Conservation (phyloP, 148 eudicot species). For the Suaeda aralocaspica region DNA sequence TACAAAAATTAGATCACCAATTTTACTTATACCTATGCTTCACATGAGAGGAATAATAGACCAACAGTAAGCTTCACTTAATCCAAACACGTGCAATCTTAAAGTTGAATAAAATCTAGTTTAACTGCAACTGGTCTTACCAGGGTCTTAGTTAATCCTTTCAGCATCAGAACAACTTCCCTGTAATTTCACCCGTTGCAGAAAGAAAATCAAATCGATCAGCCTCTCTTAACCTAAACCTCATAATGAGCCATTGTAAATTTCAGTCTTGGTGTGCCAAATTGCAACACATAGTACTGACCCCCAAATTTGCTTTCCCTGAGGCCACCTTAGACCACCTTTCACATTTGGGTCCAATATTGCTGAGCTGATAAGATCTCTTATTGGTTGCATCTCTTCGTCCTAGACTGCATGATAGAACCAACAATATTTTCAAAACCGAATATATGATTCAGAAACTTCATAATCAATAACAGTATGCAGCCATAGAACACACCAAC, state of each 20-base stretch:
- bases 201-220: slow-evolving; percentile 25
- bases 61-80: background rate
- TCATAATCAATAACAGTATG: background rate
- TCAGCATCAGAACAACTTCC: slow-evolving; percentile 22
- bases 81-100: background rate
- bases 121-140: slow-evolving; percentile 12
- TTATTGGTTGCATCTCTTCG: slow-evolving; percentile 22
- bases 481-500: background rate
- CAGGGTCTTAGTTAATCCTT: slow-evolving; percentile 1
- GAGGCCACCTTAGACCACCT: slow-evolving; percentile 38
- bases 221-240: slow-evolving; percentile 24
- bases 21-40: no score
- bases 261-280: slow-evolving; percentile 24
- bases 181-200: slow-evolving; percentile 20
- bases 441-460: background rate
- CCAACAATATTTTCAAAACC: background rate
- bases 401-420: slow-evolving; percentile 22
- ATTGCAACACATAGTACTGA: slow-evolving; percentile 19
- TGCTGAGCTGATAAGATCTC: slow-evolving; percentile 25
- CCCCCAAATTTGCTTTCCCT: slow-evolving; percentile 23
- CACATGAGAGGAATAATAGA: background rate
- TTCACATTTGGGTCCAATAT: slow-evolving; percentile 31
- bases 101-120: background rate
- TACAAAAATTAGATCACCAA: no score
- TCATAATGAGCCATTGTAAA: slow-evolving; percentile 15